A percentile compares a stretch with the other conserved stretches of the same genome.
These are phyloP conservation scores for Pseudocercospora cruenta DNA, from an alignment of 2,329 filamentous ascomycete genomes.

Conservation along the genomic window DNA sequence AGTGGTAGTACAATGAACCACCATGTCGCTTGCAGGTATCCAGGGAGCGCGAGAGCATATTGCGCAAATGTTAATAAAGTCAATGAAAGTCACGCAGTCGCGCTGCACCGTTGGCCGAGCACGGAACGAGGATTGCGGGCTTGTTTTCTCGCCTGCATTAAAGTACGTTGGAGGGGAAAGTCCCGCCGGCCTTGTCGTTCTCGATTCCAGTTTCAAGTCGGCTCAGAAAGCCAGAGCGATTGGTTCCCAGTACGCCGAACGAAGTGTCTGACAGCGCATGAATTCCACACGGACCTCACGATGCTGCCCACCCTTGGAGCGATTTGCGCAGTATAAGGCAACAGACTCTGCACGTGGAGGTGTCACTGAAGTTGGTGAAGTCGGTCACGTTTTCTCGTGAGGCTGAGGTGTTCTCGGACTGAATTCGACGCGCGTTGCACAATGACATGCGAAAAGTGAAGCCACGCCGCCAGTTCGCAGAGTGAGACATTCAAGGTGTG, in stretches of 20 bases:
- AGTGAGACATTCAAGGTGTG: background rate
- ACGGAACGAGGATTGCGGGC: constrained; percentile 6
- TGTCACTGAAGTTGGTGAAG: background rate
- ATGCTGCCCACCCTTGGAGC: background rate
- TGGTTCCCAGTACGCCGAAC: background rate
- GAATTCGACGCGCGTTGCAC: background rate
- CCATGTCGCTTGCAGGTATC: background rate
- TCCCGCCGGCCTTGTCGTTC: constrained; percentile 5
- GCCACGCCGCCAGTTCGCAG: background rate
- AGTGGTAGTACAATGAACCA: background rate
- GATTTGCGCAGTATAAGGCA: background rate
- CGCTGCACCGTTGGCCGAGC: background rate
- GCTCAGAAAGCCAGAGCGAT: background rate
- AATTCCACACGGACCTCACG: background rate
- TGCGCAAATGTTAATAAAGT: constrained; percentile 7
- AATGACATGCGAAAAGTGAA: background rate
- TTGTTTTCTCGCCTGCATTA: constrained; percentile 5
- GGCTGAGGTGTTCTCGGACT: background rate
- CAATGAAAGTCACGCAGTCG: constrained; percentile 3
- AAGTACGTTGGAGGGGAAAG: constrained; percentile 4
- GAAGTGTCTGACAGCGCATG: background rate
- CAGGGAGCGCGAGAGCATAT: background rate
- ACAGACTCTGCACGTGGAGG: background rate
- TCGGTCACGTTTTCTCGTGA: background rate
- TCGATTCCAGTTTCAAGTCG: constrained; percentile 1